Conservation (phyloP, 2,329 filamentous ascomycete genomes). For the Phyllosticta citribraziliensis region DNA sequence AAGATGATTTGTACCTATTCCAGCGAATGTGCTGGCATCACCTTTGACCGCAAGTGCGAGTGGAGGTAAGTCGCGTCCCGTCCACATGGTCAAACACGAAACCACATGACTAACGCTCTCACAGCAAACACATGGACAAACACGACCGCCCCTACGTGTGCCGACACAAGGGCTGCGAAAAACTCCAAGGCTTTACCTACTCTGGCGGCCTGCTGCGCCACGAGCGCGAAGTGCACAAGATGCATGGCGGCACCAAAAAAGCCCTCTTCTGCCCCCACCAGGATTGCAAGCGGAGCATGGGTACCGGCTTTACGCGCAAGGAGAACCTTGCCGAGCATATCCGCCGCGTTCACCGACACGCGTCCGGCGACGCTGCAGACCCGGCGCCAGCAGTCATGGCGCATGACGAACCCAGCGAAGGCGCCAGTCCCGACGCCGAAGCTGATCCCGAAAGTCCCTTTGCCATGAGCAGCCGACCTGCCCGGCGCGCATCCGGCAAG, state of each 20-base stretch:
- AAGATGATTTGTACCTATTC: conserved; percentile 64
- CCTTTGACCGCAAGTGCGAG: conserved; percentile 78
- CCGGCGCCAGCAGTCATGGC: background rate
- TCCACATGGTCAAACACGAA: conserved; percentile 13
- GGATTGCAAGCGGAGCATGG: conserved; percentile 81
- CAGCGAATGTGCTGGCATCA: conserved; percentile 57
- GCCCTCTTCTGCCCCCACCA: conserved; percentile 75
- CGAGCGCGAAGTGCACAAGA: conserved; percentile 86
- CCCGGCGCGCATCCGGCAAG: conserved; percentile 15
- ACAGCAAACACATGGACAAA: conserved; percentile 96
- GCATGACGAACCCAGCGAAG: background rate
- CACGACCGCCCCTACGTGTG: conserved; percentile 92
- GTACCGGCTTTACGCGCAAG: conserved; percentile 82
- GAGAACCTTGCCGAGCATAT: conserved; percentile 94
- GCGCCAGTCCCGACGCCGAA: conserved; percentile 13
- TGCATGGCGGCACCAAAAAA: conserved; percentile 81
- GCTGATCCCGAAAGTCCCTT: conserved; percentile 17
- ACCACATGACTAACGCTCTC: conserved; percentile 9
- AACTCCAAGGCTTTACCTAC: conserved; percentile 90
- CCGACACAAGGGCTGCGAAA: conserved; percentile 70
- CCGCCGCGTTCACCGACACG: conserved; percentile 63
- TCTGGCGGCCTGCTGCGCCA: conserved; percentile 82
- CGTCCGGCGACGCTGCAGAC: conserved; percentile 17
- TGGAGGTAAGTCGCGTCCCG: conserved; percentile 65
- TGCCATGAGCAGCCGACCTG: conserved; percentile 20